A percentile compares a stretch with the other conserved stretches of the same genome.
These are phyloP conservation scores for Solanum tacnaense DNA, from an alignment of 257 asterid species.

Conservation along the genomic window DNA sequence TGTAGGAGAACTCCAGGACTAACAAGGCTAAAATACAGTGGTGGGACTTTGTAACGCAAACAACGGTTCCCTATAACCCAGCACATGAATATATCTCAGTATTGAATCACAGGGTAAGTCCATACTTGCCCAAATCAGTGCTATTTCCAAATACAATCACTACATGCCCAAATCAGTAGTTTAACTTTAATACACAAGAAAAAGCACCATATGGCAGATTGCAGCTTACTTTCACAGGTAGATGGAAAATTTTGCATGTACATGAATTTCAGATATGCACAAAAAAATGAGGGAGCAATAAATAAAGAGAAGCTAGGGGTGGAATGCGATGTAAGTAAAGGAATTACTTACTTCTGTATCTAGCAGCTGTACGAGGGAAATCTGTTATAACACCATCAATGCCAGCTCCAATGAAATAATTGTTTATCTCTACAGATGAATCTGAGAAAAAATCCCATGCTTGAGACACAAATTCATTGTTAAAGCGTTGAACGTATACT, in stretches of 20 bases:
- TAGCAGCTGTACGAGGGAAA: constrained; percentile 67
- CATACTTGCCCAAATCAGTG: background rate
- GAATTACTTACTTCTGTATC: constrained; percentile 61
- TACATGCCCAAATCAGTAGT: background rate
- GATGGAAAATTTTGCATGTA: background rate
- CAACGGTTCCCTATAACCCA: constrained; percentile 57
- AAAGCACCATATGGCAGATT: background rate
- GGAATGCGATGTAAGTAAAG: background rate
- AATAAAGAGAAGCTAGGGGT: background rate
- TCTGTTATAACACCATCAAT: constrained; percentile 52
- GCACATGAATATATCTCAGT: background rate
- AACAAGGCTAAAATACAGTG: constrained; percentile 48
- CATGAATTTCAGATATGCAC: background rate
- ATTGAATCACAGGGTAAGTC: background rate
- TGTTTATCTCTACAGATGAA: constrained; percentile 58
- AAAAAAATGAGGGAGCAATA: background rate
- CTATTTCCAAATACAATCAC: background rate
- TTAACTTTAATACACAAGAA: background rate
- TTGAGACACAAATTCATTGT: constrained; percentile 71
- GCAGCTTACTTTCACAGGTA: background rate
- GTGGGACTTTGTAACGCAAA: constrained; percentile 27
- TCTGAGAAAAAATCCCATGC: constrained; percentile 88
- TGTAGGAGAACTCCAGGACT: constrained; percentile 40
- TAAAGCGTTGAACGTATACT: constrained; percentile 47
- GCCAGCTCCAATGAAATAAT: background rate